These are phyloP conservation scores for Tephrocybe rancida DNA, from an alignment of 768 basidiomycete genomes.

Conservation along the genomic window DNA sequence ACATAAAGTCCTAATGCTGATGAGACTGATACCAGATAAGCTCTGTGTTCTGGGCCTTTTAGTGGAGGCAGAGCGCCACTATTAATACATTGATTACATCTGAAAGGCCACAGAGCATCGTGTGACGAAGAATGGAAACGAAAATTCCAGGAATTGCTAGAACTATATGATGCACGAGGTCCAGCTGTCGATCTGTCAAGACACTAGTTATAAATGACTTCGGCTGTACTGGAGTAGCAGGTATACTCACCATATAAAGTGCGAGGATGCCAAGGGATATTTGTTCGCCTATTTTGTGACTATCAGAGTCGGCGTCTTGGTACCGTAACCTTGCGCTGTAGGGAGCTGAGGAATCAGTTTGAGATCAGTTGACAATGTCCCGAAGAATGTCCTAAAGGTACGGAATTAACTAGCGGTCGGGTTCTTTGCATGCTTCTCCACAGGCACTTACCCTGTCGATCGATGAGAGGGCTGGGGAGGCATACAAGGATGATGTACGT, in stretches of 20 bases:
- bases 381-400: conserved; percentile 1
- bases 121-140: neutral
- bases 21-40: neutral
- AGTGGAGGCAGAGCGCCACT: neutral
- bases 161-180: neutral
- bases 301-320: neutral
- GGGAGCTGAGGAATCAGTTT: neutral
- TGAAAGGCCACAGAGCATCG: neutral
- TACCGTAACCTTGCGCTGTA: neutral
- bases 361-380: neutral
- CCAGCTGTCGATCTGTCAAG: conserved; percentile 16
- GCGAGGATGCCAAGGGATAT: neutral
- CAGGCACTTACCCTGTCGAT: conserved; percentile 1
- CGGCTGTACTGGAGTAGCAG: neutral
- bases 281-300: neutral
- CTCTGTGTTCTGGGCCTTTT: neutral
- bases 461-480: conserved; percentile 6
- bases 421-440: neutral
- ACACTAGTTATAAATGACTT: neutral
- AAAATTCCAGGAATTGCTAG: neutral
- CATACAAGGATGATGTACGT: neutral
- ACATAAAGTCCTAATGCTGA: neutral
- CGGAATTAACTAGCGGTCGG: neutral
- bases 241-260: neutral
- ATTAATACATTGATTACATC: neutral